Evolutionary conservation across 2,329 filamentous ascomycete genomes (phyloP).

Genomic region (Dryadomyces sulphureus): DNA sequence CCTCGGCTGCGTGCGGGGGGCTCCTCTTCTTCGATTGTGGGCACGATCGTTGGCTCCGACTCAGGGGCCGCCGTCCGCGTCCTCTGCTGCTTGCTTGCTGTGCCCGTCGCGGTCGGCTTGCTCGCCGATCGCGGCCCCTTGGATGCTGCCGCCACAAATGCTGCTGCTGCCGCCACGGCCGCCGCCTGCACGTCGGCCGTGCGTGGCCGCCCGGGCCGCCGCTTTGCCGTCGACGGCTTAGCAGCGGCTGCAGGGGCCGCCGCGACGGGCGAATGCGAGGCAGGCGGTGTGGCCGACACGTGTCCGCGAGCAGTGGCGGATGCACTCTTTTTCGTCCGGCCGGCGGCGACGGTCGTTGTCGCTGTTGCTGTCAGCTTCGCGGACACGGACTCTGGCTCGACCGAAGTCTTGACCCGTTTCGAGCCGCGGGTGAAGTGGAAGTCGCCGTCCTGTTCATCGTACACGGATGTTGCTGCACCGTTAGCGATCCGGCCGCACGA

Average conservation of each 20-base stretch:
- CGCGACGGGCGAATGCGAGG: conserved; percentile 5
- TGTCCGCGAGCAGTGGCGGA: conserved; percentile 15
- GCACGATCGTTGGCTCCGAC: no score
- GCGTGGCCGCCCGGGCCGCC: background rate
- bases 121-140: background rate
- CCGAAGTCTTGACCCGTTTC: conserved; percentile 47
- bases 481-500: no score
- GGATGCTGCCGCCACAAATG: no score
- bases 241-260: background rate
- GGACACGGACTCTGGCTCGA: conserved; percentile 19
- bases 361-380: no score
- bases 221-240: background rate
- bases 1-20: conserved; percentile 5
- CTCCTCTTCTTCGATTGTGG: background rate
- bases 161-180: no score
- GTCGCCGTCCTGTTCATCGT: conserved; percentile 64
- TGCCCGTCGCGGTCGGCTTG: no score
- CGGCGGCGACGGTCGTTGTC: conserved; percentile 9
- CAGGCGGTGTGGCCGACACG: conserved; percentile 13
- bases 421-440: conserved; percentile 59
- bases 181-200: background rate
- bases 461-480: conserved; percentile 22
- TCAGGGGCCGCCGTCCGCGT: no score
- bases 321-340: conserved; percentile 25
- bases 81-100: no score